Base-by-base conservation (phyloP, 495 filamentous ascomycete species). In the Parathielavia appendiculata region DNA sequence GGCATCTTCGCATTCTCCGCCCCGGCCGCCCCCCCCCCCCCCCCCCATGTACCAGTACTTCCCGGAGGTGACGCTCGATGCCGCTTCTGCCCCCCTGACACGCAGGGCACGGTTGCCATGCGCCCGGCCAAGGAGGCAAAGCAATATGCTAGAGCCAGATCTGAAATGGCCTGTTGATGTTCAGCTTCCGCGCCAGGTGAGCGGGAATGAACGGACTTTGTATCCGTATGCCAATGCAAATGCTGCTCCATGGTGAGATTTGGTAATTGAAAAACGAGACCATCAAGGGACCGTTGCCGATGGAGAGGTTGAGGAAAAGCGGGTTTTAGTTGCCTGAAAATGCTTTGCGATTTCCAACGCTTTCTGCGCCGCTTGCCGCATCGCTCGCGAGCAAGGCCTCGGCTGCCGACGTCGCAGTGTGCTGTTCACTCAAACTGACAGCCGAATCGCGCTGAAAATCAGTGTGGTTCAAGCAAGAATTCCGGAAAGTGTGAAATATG, bases 11-110 rank as follows among this genome's bases (percentile, higher is more conserved):
- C 44, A 54, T 59, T n/a, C n/a, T n/a, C n/a, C n/a, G n/a, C n/a
- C n/a, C n/a, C n/a, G n/a, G n/a, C n/a, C n/a, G n/a, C n/a, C n/a
- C n/a, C n/a, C n/a, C n/a, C n/a, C n/a, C 23, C 56, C 35, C 39
- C 39, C 40, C 41, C 47, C 5, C 52, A 48, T n/a, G 61, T 63
- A 63, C 57, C 41, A 44, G 49, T 63, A 63, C 61, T 32, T 60
- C 14, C 14, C 20, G 11, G 14, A 19, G 10, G 39, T 12, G 38
- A 23, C 46, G 39, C 59, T 49, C 19, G 38, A 16, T 16, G 35
- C 50, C 17, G n/a, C 35, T 32, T 32, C 34, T 9, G 38, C 51
- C 36, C 52, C n/a, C 58, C 26, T 50, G 40, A 39, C 40, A 56
- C 39, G 45, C 52, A 17, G 40, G 58, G 46, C 51, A 51, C 52